These are phyloP conservation scores for Hyaloraphidium curvatum DNA, from an alignment of 192 early-diverging fungal genomes.

Conservation along the genomic window DNA sequence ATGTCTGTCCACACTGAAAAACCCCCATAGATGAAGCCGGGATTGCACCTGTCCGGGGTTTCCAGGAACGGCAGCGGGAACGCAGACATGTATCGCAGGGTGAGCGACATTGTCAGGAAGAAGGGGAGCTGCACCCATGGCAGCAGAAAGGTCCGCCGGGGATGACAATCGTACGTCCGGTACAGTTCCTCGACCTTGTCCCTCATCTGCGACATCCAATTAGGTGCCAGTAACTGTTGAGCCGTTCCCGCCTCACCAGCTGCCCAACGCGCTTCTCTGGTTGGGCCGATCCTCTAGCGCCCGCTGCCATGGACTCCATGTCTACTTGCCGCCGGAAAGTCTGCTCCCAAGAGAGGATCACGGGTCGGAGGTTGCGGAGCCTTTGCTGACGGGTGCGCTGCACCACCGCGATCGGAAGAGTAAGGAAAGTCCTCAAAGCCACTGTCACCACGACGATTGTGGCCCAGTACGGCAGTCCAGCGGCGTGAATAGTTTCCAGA, in stretches of 20 bases:
- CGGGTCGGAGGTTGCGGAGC: slow-evolving; percentile 24
- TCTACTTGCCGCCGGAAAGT: slow-evolving; percentile 24
- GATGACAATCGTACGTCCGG: slow-evolving; percentile 30
- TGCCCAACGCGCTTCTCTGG: too few species aligned
- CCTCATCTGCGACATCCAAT: too few species aligned
- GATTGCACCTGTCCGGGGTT: too few species aligned
- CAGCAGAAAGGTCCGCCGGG: slow-evolving; percentile 35
- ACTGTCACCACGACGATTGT: slow-evolving; percentile 27
- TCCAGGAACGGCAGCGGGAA: slow-evolving; percentile 32
- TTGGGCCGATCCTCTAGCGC: too few species aligned
- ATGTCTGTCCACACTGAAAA: too few species aligned
- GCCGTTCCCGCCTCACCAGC: too few species aligned
- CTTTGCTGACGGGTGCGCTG: slow-evolving; percentile 28
- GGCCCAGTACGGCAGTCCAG: slow-evolving; percentile 35
- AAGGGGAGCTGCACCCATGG: slow-evolving; percentile 62
- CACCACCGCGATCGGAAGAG: slow-evolving; percentile 34
- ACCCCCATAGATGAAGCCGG: too few species aligned
- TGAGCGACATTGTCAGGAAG: slow-evolving; percentile 43
- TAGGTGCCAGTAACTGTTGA: too few species aligned
- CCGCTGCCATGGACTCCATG: slow-evolving; percentile 14
- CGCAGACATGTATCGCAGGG: slow-evolving; percentile 40
- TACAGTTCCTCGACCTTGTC: slow-evolving; percentile 35
- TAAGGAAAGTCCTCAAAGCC: slow-evolving; percentile 23
- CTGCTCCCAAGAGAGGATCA: slow-evolving; percentile 23
- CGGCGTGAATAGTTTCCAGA: slow-evolving; percentile 19